These are phyloP conservation scores for Cupressus sempervirens DNA, from an alignment of 75 land plant species.

Conservation along the genomic window DNA sequence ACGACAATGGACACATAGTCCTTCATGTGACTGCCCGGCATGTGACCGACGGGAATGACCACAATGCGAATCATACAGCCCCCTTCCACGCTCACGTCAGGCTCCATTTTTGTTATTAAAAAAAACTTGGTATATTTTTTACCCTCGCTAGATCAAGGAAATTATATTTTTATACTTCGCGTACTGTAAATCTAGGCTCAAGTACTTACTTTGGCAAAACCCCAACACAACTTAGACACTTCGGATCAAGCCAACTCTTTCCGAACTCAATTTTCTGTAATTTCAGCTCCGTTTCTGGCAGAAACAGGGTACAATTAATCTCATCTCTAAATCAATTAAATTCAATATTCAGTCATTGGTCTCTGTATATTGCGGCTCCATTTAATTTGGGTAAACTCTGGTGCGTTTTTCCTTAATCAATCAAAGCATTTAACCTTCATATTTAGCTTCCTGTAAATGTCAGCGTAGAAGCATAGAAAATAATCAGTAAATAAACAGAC, in stretches of 20 bases:
- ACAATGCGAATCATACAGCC: slow-evolving; percentile 83
- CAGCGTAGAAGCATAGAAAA: not conserved
- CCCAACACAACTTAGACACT: not conserved
- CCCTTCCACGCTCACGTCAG: slow-evolving; percentile 85
- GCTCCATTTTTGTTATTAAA: slow-evolving; percentile 54
- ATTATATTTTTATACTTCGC: not conserved
- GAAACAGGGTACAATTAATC: not conserved
- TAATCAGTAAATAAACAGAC: not conserved
- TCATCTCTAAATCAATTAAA: not conserved
- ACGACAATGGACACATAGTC: slow-evolving; percentile 64
- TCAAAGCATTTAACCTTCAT: not conserved
- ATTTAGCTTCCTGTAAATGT: not conserved
- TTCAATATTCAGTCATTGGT: not conserved
- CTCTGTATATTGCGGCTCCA: not conserved
- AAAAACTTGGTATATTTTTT: not conserved
- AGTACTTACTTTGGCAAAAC: not conserved
- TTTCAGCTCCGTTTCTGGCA: not conserved
- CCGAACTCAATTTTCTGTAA: not conserved
- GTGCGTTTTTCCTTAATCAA: not conserved
- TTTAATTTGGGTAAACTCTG: not conserved
- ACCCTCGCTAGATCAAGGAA: not conserved
- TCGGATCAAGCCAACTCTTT: not conserved
- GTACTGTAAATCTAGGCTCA: not conserved
- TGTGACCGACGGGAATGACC: slow-evolving; percentile 70
- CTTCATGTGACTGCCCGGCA: slow-evolving; percentile 56